phyloP scores from a whole-genome alignment of 2,329 filamentous ascomycete genomes.

The Monilinia vaccinii-corymbosi region DNA sequence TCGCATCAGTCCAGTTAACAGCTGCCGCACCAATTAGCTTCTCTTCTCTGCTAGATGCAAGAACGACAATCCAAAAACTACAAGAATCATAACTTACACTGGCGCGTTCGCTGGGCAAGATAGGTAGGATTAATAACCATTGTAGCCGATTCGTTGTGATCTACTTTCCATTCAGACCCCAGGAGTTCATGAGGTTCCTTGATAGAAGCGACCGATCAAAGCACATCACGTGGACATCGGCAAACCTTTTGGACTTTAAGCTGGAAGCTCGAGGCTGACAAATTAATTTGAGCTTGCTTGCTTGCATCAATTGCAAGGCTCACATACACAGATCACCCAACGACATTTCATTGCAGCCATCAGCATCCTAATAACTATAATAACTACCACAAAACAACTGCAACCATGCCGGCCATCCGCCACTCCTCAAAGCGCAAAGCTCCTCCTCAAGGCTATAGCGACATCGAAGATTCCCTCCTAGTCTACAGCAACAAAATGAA shows the following conservation, averaged over 20 bases:
- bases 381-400: background rate
- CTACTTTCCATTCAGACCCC: background rate
- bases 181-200: slow-evolving; percentile 8
- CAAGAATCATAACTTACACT: slow-evolving; percentile 48
- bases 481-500: slow-evolving; percentile 90
- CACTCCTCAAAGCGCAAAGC: slow-evolving; percentile 70
- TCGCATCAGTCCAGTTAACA: slow-evolving; percentile 81
- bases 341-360: background rate
- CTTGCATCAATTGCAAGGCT: too few relatives aligned
- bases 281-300: slow-evolving; percentile 3
- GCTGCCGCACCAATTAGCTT: slow-evolving; percentile 57
- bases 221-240: background rate
- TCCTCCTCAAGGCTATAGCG: slow-evolving; percentile 76
- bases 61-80: background rate
- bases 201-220: slow-evolving; percentile 4
- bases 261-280: slow-evolving; percentile 12
- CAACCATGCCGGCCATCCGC: slow-evolving; percentile 65
- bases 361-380: background rate
- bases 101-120: slow-evolving; percentile 71
- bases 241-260: background rate
- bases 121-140: slow-evolving; percentile 92
- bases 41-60: slow-evolving; percentile 14
- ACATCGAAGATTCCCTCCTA: slow-evolving; percentile 79
- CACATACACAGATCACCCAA: background rate
- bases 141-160: slow-evolving; percentile 27